Evolutionary conservation across 129 eudicot species (phyloP).

Genomic region (Tagetes patula): DNA sequence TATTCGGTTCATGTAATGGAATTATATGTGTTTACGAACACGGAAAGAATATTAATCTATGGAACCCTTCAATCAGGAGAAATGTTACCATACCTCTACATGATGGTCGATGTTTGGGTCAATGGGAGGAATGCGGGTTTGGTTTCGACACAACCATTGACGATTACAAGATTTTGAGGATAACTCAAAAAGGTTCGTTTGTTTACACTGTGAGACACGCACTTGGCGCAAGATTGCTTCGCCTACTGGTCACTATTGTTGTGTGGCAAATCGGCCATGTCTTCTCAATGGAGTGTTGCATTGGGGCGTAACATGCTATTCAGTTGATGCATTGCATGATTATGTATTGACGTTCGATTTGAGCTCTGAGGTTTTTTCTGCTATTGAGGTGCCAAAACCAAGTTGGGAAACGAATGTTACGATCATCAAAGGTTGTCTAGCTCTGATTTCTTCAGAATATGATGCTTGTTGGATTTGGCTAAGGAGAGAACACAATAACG

Average conservation of each 20-base stretch:
- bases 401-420: neutral
- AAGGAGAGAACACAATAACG: neutral
- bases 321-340: neutral
- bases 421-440: slow-evolving; percentile 12
- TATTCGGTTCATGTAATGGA: slow-evolving; percentile 10
- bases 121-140: neutral
- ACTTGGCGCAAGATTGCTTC: slow-evolving; percentile 7
- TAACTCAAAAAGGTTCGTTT: neutral
- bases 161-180: slow-evolving; percentile 15
- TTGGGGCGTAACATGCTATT: neutral
- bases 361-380: slow-evolving; percentile 10
- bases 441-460: neutral
- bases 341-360: slow-evolving; percentile 13
- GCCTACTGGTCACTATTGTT: neutral
- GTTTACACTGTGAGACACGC: neutral
- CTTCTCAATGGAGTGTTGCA: slow-evolving; percentile 15
- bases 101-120: neutral
- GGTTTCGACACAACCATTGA: slow-evolving; percentile 5
- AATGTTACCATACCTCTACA: neutral
- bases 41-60: neutral
- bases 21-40: neutral
- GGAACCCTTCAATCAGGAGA: slow-evolving; percentile 6
- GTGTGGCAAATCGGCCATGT: neutral
- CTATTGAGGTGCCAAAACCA: neutral
- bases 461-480: neutral